Evolutionary conservation across 2,329 filamentous ascomycete species (phyloP).

Genomic region (Colletotrichum lupini): DNA sequence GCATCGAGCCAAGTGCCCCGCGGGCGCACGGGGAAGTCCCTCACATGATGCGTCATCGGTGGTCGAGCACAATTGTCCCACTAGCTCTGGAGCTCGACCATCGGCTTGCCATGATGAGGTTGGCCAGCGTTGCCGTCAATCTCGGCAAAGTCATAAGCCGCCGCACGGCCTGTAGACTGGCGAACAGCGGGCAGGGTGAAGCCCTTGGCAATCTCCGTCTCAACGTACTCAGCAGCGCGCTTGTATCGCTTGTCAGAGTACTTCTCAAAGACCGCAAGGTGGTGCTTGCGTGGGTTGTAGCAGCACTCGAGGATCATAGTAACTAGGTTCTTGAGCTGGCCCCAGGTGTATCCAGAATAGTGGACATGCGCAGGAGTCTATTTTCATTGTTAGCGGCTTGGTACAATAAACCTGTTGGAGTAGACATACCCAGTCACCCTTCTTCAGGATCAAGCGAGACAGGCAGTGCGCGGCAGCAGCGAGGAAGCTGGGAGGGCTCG

Average conservation of each 20-base stretch:
- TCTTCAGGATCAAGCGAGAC: conserved; percentile 86
- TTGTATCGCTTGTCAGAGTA: conserved; percentile 91
- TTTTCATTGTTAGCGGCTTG: conserved; percentile 47
- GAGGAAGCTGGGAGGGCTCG: conserved; percentile 87
- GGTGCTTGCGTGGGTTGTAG: conserved; percentile 82
- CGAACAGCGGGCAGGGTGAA: conserved; percentile 59
- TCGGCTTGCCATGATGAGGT: conserved; percentile 21
- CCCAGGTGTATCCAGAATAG: conserved; percentile 93
- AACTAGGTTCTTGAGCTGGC: conserved; percentile 83
- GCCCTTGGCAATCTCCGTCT: conserved; percentile 75
- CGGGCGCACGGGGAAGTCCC: conserved; percentile 2
- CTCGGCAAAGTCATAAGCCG: conserved; percentile 33
- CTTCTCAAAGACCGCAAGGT: conserved; percentile 89
- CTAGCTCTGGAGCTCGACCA: conserved; percentile 35
- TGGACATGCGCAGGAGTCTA: conserved; percentile 86
- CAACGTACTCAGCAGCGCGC: conserved; percentile 82
- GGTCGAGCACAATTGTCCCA: conserved; percentile 31
- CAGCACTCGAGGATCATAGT: conserved; percentile 88
- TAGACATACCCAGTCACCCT: conserved; percentile 88
- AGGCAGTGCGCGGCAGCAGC: conserved; percentile 94
- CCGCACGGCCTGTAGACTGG: conserved; percentile 50
- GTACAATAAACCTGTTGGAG: not conserved
- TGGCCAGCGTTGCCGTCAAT: conserved; percentile 27
- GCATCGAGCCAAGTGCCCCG: conserved; percentile 12
- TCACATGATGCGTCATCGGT: conserved; percentile 13